Evolutionary conservation across 768 basidiomycete species (phyloP).

Genomic region (Rubroboletus satanas): DNA sequence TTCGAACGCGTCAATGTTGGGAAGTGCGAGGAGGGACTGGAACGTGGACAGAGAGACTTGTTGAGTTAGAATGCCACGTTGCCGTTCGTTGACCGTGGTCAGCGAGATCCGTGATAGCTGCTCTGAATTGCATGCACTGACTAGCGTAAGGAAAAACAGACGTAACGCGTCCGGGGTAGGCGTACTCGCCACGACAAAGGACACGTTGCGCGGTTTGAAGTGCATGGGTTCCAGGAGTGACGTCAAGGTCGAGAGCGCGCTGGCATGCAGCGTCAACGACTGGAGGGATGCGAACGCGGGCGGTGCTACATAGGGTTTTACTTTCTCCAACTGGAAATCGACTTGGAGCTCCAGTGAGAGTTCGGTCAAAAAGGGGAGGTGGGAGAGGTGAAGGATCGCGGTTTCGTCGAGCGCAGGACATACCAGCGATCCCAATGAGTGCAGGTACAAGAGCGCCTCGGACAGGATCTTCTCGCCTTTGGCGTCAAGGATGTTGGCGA

Average conservation of each 20-base stretch:
- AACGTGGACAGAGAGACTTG: conserved; percentile 15
- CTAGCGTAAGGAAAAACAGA: conserved; percentile 21
- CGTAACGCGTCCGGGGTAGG: conserved; percentile 19
- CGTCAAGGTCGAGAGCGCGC: conserved; percentile 16
- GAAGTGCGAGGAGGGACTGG: conserved; percentile 16
- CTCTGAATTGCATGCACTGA: conserved; percentile 8
- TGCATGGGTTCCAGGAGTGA: conserved; percentile 19
- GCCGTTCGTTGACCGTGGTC: neutral
- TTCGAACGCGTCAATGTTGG: conserved; percentile 8
- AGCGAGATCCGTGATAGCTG: conserved; percentile 9
- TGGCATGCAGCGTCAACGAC: conserved; percentile 8
- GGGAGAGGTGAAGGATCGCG: conserved; percentile 24
- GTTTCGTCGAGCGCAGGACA: conserved; percentile 21
- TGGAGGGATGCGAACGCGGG: conserved; percentile 17
- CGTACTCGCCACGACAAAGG: conserved; percentile 9
- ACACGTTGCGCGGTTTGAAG: conserved; percentile 11
- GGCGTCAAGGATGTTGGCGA: conserved; percentile 3
- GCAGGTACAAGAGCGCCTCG: conserved; percentile 16
- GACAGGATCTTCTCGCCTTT: conserved; percentile 21
- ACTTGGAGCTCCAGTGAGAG: conserved; percentile 16
- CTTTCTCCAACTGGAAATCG: conserved; percentile 13
- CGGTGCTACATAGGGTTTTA: conserved; percentile 6
- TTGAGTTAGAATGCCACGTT: neutral
- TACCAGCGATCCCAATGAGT: conserved; percentile 12
- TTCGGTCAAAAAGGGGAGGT: conserved; percentile 11